Conservation (phyloP, 768 basidiomycete species). For the Leccinum longicurvipes region DNA sequence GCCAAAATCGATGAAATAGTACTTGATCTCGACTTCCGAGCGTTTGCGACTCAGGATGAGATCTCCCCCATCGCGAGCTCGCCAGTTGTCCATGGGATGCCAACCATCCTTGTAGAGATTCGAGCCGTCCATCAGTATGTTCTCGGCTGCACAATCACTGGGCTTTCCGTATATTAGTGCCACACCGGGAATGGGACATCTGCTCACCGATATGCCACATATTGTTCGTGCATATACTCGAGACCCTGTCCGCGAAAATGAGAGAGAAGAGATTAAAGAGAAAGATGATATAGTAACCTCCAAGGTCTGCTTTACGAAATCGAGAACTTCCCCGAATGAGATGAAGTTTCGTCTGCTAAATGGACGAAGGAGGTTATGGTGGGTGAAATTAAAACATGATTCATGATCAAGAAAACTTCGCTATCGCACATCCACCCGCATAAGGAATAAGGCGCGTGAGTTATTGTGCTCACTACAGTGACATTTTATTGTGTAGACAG, state of each 20-base stretch:
- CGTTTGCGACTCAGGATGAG: slow-evolving; percentile 22
- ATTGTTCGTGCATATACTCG: slow-evolving; percentile 33
- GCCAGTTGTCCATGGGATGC: slow-evolving; percentile 19
- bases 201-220: slow-evolving; percentile 35
- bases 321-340: slow-evolving; percentile 23
- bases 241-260: slow-evolving; percentile 26
- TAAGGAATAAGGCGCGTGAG: no score
- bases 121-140: slow-evolving; percentile 32
- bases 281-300: slow-evolving; percentile 11
- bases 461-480: no score
- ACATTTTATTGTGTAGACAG: no score
- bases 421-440: no score
- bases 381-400: no score
- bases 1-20: slow-evolving; percentile 37
- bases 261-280: not conserved
- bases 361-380: no score
- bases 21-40: slow-evolving; percentile 25
- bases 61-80: slow-evolving; percentile 9
- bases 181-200: rapidly evolving
- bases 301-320: slow-evolving; percentile 28
- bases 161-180: not conserved
- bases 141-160: slow-evolving; percentile 27
- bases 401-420: no score
- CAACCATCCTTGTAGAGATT: slow-evolving; percentile 26
- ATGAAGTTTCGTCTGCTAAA: slow-evolving; percentile 26